Percentiles rank a stretch among this genome's conserved stretches.
phyloP scores from a whole-genome alignment of 495 filamentous ascomycete species.

The Aspergillus sparsus region DNA sequence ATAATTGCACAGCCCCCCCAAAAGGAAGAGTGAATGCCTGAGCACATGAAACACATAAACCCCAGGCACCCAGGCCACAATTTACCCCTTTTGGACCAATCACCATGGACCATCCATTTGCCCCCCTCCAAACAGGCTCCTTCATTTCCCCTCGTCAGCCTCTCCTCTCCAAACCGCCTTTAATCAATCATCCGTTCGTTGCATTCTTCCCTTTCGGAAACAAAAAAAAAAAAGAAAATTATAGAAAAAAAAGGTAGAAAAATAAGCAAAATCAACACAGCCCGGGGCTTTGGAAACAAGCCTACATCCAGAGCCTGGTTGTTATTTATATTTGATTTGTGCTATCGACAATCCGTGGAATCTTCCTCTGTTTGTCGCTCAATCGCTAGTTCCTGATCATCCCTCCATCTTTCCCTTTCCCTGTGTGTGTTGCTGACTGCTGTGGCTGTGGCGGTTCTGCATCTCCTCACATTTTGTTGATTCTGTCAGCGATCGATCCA shows the following conservation, averaged over 20 bases:
- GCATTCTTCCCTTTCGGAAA: background rate
- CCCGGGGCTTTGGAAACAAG: too few species aligned
- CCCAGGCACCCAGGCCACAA: constrained; percentile 20
- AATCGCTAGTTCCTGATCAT: constrained; percentile 16
- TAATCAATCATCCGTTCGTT: constrained; percentile 11
- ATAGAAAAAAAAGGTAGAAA: too few species aligned
- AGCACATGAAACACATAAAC: background rate
- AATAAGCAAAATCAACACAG: too few species aligned
- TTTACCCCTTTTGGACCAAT: constrained; percentile 24
- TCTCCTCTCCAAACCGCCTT: constrained; percentile 15
- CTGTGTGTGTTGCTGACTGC: constrained; percentile 29
- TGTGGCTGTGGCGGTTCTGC: constrained; percentile 35
- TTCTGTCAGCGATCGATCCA: constrained; percentile 12
- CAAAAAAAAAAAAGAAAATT: background rate
- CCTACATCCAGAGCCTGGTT: constrained; percentile 13
- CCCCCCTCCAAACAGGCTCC: constrained; percentile 14
- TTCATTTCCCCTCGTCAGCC: constrained; percentile 22
- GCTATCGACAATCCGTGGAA: background rate
- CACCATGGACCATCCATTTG: background rate
- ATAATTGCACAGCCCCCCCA: constrained; percentile 21
- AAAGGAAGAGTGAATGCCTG: constrained; percentile 11
- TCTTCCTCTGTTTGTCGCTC: constrained; percentile 7
- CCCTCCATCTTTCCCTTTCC: constrained; percentile 4
- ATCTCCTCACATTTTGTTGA: constrained; percentile 27
- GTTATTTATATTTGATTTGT: constrained; percentile 10